A percentile compares a stretch with the other conserved stretches of the same genome.
Evolutionary conservation across 352 stramenopile genomes (phyloP).

Genomic region (Plasmopara halstedii): DNA sequence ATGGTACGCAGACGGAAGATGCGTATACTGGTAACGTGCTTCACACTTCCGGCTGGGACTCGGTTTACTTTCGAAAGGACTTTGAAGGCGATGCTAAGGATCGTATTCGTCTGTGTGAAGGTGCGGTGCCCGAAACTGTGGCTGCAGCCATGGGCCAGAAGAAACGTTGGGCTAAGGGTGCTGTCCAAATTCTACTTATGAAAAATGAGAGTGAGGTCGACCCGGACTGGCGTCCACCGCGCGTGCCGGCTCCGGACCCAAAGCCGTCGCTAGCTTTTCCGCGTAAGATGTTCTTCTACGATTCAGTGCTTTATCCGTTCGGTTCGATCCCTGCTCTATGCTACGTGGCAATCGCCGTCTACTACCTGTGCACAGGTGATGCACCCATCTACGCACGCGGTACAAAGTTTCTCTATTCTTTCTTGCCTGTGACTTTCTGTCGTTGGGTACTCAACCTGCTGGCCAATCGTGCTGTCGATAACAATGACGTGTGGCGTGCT

Average conservation of each 20-base stretch:
- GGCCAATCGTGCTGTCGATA: conserved; percentile 81
- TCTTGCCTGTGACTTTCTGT: conserved; percentile 76
- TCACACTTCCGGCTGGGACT: conserved; percentile 79
- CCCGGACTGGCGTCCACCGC: conserved; percentile 77
- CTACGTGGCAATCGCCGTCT: conserved; percentile 79
- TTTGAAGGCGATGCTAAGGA: conserved; percentile 83
- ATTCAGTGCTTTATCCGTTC: conserved; percentile 86
- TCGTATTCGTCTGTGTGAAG: conserved; percentile 80
- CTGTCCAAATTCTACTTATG: conserved; percentile 84
- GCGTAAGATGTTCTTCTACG: conserved; percentile 88
- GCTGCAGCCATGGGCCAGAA: conserved; percentile 78
- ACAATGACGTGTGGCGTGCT: conserved; percentile 84
- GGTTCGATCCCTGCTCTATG: conserved; percentile 78
- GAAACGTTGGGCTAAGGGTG: conserved; percentile 87
- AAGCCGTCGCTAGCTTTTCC: conserved; percentile 76
- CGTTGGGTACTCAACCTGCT: conserved; percentile 80
- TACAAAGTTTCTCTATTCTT: conserved; percentile 78
- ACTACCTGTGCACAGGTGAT: conserved; percentile 81
- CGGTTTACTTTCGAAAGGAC: conserved; percentile 87
- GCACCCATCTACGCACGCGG: conserved; percentile 81
- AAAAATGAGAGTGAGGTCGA: conserved; percentile 87
- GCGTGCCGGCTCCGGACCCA: conserved; percentile 71
- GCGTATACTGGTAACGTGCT: conserved; percentile 84
- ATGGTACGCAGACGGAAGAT: conserved; percentile 88
- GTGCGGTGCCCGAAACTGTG: conserved; percentile 75